Evolutionary conservation across 2,329 filamentous ascomycete species (phyloP).

Genomic region (Chaetomiaceae sp.): DNA sequence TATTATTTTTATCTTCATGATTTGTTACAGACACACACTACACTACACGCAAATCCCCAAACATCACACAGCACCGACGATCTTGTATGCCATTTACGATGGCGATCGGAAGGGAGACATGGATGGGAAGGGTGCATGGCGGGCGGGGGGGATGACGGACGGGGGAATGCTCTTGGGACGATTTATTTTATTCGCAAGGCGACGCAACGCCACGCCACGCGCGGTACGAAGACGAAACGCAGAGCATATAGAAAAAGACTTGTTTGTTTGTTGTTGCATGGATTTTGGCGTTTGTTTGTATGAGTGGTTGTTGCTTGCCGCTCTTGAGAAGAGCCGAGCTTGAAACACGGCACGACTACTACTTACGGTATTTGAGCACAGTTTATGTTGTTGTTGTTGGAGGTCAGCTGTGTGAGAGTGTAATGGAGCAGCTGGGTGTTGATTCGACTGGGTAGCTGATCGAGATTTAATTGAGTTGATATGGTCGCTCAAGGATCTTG

Average conservation of each 20-base stretch:
- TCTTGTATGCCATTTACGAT: background rate
- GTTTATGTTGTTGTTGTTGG: too few species aligned
- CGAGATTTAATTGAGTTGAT: too few species aligned
- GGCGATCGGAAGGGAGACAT: background rate
- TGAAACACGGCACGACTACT: too few species aligned
- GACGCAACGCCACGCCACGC: background rate
- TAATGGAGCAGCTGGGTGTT: background rate
- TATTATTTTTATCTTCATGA: constrained; percentile 22
- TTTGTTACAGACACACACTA: constrained; percentile 22
- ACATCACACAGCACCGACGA: constrained; percentile 2
- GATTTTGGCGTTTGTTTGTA: background rate
- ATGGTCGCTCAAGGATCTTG: too few species aligned
- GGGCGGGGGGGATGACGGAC: background rate
- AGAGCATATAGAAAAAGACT: constrained; percentile 7
- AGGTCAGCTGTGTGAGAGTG: too few species aligned
- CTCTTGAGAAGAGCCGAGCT: too few species aligned
- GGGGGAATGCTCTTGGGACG: background rate
- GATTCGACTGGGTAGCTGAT: background rate
- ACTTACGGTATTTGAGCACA: too few species aligned
- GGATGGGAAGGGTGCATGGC: background rate
- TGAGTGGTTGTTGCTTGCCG: too few species aligned
- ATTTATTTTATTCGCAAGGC: background rate
- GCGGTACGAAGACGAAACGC: background rate
- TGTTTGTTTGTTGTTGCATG: background rate
- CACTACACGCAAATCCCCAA: background rate